Base-by-base conservation (phyloP, 2,329 filamentous ascomycete species). In the Talaromyces sp. region DNA sequence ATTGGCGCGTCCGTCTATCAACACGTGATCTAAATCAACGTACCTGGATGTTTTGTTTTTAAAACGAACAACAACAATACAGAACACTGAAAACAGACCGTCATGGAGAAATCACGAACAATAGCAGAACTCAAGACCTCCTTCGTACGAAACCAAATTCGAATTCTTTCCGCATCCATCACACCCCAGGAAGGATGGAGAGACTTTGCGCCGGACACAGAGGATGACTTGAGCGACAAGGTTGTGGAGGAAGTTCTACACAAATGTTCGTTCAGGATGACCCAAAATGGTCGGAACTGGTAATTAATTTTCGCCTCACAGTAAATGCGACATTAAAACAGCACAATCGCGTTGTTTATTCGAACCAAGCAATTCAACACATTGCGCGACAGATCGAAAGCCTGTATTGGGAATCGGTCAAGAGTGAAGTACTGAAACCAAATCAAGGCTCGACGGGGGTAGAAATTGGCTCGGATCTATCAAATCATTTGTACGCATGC, bases 381-480 rank as follows among this genome's bases (percentile, higher is more conserved):
- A 75, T 83, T 53, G 79, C 80, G 19, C 77, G 81, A 61, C 80
- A 83, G 65, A 81, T 84, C 61, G 77, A 82, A 63, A 74, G 72
- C 22, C 67, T 83, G 25, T 83, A 83, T 65, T 82, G 80, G 80
- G 73, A 77, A n/a, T 69, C 76, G 0, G 75, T 78, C 33, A 74
- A 69, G 13, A 72, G 72, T 21, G 73, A 71, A 17, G 62, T 65
- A 8, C 66, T 64, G 15, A 66, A 59, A 35, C 62, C 62, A 50
- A 61, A 60, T 35, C 59, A 65, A 2, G 62, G 68, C 36, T 62
- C 62, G 39, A 67, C 62, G 17, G 68, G 69, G 1, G 63, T 78
- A 11, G 74, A 75, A 50, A 70, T 67, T 56, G 73, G 70, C 3
- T 65, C 69, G 11, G 74, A 77, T 62, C 60, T 77, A 54, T 74